Conservation (phyloP, 768 basidiomycete genomes). For the Agaricus subrufescens region DNA sequence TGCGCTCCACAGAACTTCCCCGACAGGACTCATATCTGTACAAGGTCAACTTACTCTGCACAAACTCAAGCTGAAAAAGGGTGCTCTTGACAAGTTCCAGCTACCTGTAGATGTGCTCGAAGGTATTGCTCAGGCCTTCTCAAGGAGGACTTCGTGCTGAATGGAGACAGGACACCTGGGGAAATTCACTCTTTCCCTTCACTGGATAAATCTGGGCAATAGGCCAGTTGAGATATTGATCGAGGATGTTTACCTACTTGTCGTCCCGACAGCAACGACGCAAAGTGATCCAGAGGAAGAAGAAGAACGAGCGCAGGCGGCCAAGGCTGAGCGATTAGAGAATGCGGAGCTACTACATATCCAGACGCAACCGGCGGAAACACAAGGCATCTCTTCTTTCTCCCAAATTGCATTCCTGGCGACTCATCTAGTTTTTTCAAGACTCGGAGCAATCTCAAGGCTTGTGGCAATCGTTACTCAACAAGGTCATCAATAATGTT, state of each 20-base stretch:
- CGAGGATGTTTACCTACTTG: conserved; percentile 93
- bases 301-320: conserved; percentile 72
- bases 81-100: conserved; percentile 91
- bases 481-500: conserved; percentile 92
- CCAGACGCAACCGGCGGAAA: conserved; percentile 47
- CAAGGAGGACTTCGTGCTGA: not conserved
- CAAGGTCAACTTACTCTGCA: conserved; percentile 74
- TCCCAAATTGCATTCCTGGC: not conserved
- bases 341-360: conserved; percentile 83
- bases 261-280: conserved; percentile 72
- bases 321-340: conserved; percentile 84
- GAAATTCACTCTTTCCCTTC: conserved; percentile 78
- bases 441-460: conserved; percentile 78
- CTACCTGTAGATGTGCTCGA: conserved; percentile 93
- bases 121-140: conserved; percentile 42
- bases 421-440: conserved; percentile 13
- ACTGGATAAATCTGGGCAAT: conserved; percentile 87
- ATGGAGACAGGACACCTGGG: conserved; percentile 67
- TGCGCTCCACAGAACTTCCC: not conserved
- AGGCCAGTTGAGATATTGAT: conserved; percentile 88
- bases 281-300: conserved; percentile 79
- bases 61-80: conserved; percentile 85
- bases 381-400: conserved; percentile 34
- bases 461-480: conserved; percentile 73
- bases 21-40: not conserved